phyloP scores from a whole-genome alignment of 768 basidiomycete genomes.

The Sistotremastrum suecicum region DNA sequence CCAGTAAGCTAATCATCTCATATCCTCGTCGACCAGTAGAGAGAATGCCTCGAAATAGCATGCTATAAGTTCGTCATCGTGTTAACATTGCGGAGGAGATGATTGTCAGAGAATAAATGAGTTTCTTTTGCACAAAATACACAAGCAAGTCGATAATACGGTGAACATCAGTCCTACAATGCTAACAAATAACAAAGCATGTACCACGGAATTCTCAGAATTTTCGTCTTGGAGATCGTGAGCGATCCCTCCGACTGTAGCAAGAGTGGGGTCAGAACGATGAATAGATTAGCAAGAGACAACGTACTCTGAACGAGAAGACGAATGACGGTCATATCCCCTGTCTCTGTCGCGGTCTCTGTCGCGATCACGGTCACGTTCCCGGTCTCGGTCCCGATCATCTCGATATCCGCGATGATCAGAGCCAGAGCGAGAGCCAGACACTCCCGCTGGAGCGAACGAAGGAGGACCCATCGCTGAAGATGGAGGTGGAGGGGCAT shows the following conservation, averaged over 20 bases:
- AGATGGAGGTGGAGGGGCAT: conserved; percentile 31
- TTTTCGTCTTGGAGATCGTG: conserved; percentile 55
- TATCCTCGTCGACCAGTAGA: too few relatives aligned
- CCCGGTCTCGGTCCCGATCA: conserved; percentile 47
- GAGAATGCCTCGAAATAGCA: too few relatives aligned
- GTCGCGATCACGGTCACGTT: conserved; percentile 53
- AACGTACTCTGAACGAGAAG: conserved; percentile 58
- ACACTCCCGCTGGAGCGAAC: conserved; percentile 14
- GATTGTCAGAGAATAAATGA: too few relatives aligned
- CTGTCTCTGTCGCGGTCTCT: conserved; percentile 18
- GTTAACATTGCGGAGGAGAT: too few relatives aligned
- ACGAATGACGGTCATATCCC: conserved; percentile 53
- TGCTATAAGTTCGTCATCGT: too few relatives aligned
- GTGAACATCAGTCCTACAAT: too few relatives aligned
- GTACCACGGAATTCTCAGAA: conserved; percentile 23
- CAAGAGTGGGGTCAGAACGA: conserved; percentile 3
- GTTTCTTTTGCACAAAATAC: too few relatives aligned
- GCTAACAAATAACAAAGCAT: too few relatives aligned
- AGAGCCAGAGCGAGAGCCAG: conserved; percentile 17
- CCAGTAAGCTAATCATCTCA: too few relatives aligned
- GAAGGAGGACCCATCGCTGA: conserved; percentile 15
- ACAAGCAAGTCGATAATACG: too few relatives aligned
- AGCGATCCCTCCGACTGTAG: conserved; percentile 54
- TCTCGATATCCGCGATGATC: conserved; percentile 30
- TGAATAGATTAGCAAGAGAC: conserved; percentile 9